Evolutionary conservation across 805 yeast species (phyloP).

Genomic region (Wickerhamomyces subpelliculosus): DNA sequence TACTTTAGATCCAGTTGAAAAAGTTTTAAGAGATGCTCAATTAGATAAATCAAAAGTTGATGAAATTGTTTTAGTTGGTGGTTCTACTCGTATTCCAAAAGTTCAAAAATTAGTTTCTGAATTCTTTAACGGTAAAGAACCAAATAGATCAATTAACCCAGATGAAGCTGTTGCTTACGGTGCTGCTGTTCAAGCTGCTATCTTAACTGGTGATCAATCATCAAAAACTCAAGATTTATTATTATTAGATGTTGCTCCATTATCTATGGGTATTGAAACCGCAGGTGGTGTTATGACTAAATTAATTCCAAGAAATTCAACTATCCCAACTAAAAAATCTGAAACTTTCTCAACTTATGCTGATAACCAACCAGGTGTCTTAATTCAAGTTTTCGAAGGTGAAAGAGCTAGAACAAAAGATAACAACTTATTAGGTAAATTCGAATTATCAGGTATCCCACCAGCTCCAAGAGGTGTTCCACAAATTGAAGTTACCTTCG

Average conservation of each 20-base stretch:
- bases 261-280: constrained; percentile 93
- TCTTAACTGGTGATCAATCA: constrained; percentile 91
- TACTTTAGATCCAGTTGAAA: constrained; percentile 91
- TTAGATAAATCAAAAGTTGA: constrained; percentile 83
- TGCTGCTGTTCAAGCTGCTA: constrained; percentile 98
- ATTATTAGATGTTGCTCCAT: constrained; percentile 94
- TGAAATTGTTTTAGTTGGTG: constrained; percentile 95
- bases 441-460: constrained; percentile 80
- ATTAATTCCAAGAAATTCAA: constrained; percentile 88
- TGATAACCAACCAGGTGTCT: constrained; percentile 92
- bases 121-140: constrained; percentile 96
- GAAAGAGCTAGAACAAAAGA: constrained; percentile 94
- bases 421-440: constrained; percentile 83
- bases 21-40: constrained; percentile 86
- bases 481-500: constrained; percentile 86
- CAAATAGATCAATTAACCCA: constrained; percentile 93
- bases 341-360: constrained; percentile 95
- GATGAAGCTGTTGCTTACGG: constrained; percentile 99
- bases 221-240: constrained; percentile 93
- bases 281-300: constrained; percentile 98
- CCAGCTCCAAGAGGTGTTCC: constrained; percentile 92
- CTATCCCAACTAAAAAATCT: constrained; percentile 92
- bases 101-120: constrained; percentile 93
- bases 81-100: constrained; percentile 97
- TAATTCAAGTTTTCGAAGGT: constrained; percentile 93